phyloP scores from a whole-genome alignment of 148 eudicot species.

The Rhododendron ovatum region DNA sequence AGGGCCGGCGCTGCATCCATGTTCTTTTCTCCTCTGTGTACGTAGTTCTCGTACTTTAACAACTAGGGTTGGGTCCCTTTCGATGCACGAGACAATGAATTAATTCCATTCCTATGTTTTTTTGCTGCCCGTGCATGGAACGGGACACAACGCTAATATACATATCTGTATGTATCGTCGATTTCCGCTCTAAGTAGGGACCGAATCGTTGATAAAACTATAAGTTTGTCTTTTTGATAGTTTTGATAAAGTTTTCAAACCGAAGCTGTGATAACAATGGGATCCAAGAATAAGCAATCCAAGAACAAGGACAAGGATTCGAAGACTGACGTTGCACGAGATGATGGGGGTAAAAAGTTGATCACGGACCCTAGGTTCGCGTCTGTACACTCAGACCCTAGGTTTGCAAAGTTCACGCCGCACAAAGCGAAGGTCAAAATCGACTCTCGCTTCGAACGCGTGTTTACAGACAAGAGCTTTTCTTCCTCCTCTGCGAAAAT shows the following conservation, averaged over 20 bases:
- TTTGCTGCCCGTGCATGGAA: too few species aligned
- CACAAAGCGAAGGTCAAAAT: slow-evolving; percentile 49
- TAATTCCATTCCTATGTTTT: too few species aligned
- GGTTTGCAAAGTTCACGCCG: slow-evolving; percentile 63
- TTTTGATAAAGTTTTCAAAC: not conserved
- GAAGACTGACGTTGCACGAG: not conserved
- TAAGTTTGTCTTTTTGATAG: not conserved
- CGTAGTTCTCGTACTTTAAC: too few species aligned
- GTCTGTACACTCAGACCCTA: slow-evolving; percentile 63
- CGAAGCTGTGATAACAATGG: slow-evolving; percentile 19
- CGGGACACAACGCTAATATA: too few species aligned
- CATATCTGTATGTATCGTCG: too few species aligned
- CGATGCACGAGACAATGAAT: too few species aligned
- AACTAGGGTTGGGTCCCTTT: too few species aligned
- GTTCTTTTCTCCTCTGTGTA: too few species aligned
- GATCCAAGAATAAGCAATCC: slow-evolving; percentile 41
- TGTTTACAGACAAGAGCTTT: slow-evolving; percentile 65
- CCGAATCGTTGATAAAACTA: not conserved
- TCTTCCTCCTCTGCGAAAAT: slow-evolving; percentile 45
- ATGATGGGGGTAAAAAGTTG: slow-evolving; percentile 13
- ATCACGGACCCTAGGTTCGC: slow-evolving; percentile 68
- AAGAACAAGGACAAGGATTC: slow-evolving; percentile 8
- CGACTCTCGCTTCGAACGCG: slow-evolving; percentile 60
- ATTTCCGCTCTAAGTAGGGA: not conserved
- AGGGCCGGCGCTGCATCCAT: too few species aligned